Evolutionary conservation across 177 flowering plant species (phyloP).

Genomic region (Vitis hybrid): DNA sequence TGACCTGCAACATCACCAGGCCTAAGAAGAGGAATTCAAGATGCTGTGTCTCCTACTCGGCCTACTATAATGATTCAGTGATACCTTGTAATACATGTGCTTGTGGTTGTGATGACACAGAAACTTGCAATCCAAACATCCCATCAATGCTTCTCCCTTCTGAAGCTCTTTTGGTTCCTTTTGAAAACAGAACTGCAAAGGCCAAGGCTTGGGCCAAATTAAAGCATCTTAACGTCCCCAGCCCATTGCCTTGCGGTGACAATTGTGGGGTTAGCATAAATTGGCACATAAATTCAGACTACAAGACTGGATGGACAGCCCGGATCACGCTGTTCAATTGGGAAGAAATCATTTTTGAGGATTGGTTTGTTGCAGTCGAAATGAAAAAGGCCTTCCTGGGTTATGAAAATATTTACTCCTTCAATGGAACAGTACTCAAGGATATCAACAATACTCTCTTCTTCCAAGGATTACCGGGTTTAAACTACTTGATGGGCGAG

Average conservation of each 20-base stretch:
- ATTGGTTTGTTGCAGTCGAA: conserved; percentile 53
- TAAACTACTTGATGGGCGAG: conserved; percentile 47
- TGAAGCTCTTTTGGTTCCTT: conserved; percentile 54
- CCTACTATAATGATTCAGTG: conserved; percentile 66
- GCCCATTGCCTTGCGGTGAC: conserved; percentile 38
- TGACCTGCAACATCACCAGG: conserved; percentile 72
- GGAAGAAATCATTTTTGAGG: conserved; percentile 29
- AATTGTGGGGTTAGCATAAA: conserved; percentile 51
- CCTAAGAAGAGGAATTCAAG: conserved; percentile 38
- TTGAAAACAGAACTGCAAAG: conserved; percentile 36
- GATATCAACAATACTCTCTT: conserved; percentile 41
- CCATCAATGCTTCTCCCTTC: conserved; percentile 44
- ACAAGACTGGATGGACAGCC: conserved; percentile 46
- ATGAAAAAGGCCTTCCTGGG: conserved; percentile 39
- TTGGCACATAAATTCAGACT: conserved; percentile 43
- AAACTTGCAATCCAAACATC: conserved; percentile 32
- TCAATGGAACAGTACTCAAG: conserved; percentile 40
- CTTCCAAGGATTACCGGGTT: conserved; percentile 46
- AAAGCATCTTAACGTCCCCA: conserved; percentile 26
- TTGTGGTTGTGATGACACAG: conserved; percentile 51
- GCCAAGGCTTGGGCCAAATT: conserved; percentile 43
- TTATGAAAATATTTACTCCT: conserved; percentile 50
- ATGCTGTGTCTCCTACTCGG: conserved; percentile 79
- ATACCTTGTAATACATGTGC: conserved; percentile 80
- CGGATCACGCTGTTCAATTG: conserved; percentile 61